Evolutionary conservation across 345 rosid genomes (phyloP).

Genomic region (Eutrema japonicum): DNA sequence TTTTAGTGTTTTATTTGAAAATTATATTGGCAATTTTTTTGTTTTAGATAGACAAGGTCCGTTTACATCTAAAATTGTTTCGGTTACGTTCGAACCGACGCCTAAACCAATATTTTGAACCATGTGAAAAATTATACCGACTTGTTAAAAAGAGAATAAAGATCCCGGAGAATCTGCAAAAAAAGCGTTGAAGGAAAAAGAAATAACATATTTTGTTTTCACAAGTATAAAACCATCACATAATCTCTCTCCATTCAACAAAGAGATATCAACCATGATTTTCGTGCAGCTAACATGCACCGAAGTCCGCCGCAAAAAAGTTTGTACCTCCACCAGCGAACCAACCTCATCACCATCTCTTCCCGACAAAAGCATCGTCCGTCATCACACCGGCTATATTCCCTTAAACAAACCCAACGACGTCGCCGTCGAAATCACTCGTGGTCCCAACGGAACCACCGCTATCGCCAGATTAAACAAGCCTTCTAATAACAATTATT

Average conservation of each 20-base stretch:
- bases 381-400: not conserved
- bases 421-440: not conserved
- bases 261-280: slow-evolving; percentile 5
- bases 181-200: not conserved
- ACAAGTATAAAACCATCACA: not conserved
- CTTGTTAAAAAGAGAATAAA: too few relatives aligned
- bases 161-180: too few relatives aligned
- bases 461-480: not conserved
- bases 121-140: too few relatives aligned
- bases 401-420: not conserved
- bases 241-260: not conserved
- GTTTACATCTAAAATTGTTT: too few relatives aligned
- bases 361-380: slow-evolving; percentile 4
- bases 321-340: not conserved
- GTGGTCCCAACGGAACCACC: slow-evolving; percentile 4
- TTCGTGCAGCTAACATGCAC: slow-evolving; percentile 13
- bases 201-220: not conserved
- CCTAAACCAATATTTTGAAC: too few relatives aligned
- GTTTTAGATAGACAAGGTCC: too few relatives aligned
- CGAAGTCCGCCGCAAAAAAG: not conserved
- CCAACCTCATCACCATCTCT: not conserved
- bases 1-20: too few relatives aligned
- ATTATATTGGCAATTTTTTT: too few relatives aligned
- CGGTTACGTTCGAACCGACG: too few relatives aligned
- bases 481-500: too few relatives aligned